phyloP scores from a whole-genome alignment of 371 early-diverging fungal species.

The Mortierella sp. region DNA sequence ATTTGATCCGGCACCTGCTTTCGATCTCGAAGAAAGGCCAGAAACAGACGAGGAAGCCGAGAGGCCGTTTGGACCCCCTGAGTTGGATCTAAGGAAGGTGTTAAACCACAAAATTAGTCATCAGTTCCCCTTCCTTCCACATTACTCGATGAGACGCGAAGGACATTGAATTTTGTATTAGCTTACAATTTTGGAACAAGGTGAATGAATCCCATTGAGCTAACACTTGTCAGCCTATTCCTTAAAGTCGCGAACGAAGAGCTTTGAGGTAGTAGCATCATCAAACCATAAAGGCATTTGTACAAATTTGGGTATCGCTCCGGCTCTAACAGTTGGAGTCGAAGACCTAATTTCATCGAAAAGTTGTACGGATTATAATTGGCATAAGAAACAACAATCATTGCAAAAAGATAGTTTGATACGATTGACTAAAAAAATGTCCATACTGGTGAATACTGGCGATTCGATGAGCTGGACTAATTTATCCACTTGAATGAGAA shows the following conservation, averaged over 20 bases:
- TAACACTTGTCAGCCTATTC: constrained; percentile 86
- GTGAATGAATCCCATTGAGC: constrained; percentile 72
- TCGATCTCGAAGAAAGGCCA: constrained; percentile 23
- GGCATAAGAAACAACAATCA: neutral
- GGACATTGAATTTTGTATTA: neutral
- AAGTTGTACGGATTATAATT: neutral
- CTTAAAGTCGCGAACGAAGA: constrained; percentile 92
- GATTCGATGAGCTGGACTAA: constrained; percentile 95
- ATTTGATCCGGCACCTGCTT: constrained; percentile 12
- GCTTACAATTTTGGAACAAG: constrained; percentile 67
- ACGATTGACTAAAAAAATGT: neutral
- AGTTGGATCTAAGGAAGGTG: neutral
- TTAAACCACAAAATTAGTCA: neutral
- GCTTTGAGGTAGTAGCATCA: constrained; percentile 95
- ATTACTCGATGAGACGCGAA: neutral
- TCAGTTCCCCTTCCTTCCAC: too few relatives aligned
- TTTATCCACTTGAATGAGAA: constrained; percentile 93
- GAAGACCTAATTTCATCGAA: constrained; percentile 64
- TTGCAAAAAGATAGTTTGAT: neutral
- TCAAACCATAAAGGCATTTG: constrained; percentile 90
- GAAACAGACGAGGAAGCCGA: constrained; percentile 16
- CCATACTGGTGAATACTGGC: constrained; percentile 90
- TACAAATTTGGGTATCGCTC: constrained; percentile 84
- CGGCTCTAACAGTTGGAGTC: constrained; percentile 92
- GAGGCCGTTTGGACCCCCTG: neutral